These are phyloP conservation scores for Neocallimastix lanati DNA, from an alignment of 192 early-diverging fungal genomes.

Conservation along the genomic window DNA sequence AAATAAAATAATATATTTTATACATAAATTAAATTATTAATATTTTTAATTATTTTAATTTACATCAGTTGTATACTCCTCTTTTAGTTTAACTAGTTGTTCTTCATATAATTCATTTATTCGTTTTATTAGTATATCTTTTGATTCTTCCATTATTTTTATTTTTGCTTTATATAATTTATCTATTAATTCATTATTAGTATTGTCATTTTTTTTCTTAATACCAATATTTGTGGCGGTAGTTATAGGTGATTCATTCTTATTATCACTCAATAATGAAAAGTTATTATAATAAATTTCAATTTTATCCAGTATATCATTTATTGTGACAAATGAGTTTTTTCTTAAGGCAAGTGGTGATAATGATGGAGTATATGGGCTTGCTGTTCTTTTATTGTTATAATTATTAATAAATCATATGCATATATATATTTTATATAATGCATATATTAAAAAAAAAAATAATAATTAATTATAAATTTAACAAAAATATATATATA, in stretches of 20 bases:
- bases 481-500: too few species aligned
- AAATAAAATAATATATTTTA: too few species aligned
- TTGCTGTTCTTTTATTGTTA: neutral
- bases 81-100: neutral
- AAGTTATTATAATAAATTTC: neutral
- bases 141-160: neutral
- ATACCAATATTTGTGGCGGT: too few species aligned
- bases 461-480: too few species aligned
- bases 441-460: too few species aligned
- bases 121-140: neutral
- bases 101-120: neutral
- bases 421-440: too few species aligned
- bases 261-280: neutral
- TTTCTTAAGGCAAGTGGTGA: neutral
- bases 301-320: neutral
- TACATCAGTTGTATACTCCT: neutral
- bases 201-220: neutral
- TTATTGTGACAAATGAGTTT: neutral
- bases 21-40: too few species aligned
- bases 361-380: neutral
- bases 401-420: too few species aligned
- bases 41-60: too few species aligned
- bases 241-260: neutral
- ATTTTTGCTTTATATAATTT: neutral
- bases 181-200: neutral